Conservation (phyloP, 2,329 filamentous ascomycete species). For the Polytolypa hystricis region DNA sequence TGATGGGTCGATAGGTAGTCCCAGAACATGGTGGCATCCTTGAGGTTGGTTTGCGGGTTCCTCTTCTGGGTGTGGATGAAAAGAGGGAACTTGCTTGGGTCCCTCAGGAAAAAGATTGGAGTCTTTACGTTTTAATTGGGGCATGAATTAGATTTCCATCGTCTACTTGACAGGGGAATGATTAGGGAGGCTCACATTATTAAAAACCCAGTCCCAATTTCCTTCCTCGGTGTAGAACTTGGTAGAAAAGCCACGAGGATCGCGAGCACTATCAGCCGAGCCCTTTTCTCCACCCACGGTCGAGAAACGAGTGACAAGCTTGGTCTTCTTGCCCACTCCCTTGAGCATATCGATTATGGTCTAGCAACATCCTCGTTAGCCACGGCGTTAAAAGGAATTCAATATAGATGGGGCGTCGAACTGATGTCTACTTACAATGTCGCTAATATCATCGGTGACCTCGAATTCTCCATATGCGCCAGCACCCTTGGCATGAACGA, state of each 20-base stretch:
- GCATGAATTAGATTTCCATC: slow-evolving; percentile 35
- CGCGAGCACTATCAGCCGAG: slow-evolving; percentile 59
- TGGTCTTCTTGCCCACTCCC: slow-evolving; percentile 57
- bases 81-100: slow-evolving; percentile 61
- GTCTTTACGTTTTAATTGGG: too few species aligned
- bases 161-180: too few species aligned
- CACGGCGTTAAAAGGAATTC: not conserved
- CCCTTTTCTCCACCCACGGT: slow-evolving; percentile 66
- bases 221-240: slow-evolving; percentile 65
- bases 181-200: too few species aligned
- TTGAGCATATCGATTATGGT: slow-evolving; percentile 39
- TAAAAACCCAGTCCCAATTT: slow-evolving; percentile 57
- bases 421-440: slow-evolving; percentile 25
- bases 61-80: slow-evolving; percentile 68
- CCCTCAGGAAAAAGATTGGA: slow-evolving; percentile 64
- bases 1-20: slow-evolving; percentile 51
- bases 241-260: slow-evolving; percentile 60
- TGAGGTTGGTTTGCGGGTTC: slow-evolving; percentile 58
- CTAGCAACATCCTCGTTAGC: slow-evolving; percentile 13
- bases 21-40: slow-evolving; percentile 61
- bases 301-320: slow-evolving; percentile 57
- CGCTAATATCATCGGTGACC: slow-evolving; percentile 40
- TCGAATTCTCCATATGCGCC: slow-evolving; percentile 34
- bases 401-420: not conserved
- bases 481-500: slow-evolving; percentile 34